A percentile compares a stretch with the other conserved stretches of the same genome.
These are phyloP conservation scores for Pseudocercospora fuligena DNA, from an alignment of 2,329 filamentous ascomycete genomes.

Conservation along the genomic window DNA sequence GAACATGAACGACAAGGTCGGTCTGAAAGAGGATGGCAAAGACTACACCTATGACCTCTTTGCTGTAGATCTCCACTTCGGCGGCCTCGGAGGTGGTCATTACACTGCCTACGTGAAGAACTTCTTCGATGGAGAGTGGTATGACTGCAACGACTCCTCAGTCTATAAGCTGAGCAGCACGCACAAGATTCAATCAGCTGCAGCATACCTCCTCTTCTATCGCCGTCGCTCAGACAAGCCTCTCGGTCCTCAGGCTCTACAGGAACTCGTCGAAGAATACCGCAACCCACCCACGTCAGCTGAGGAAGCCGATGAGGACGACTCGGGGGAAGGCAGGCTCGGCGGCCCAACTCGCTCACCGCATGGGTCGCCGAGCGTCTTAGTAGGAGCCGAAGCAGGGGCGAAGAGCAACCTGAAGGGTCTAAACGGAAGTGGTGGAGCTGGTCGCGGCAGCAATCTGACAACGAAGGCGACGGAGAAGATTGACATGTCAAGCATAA, in stretches of 20 bases:
- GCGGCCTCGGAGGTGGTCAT: slow-evolving; percentile 89
- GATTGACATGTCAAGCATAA: slow-evolving; percentile 10
- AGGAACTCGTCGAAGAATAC: slow-evolving; percentile 70
- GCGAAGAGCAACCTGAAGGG: slow-evolving; percentile 28
- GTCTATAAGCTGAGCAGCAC: slow-evolving; percentile 31
- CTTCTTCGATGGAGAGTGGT: slow-evolving; percentile 87
- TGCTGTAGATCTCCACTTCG: slow-evolving; percentile 94
- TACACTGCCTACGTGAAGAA: slow-evolving; percentile 96
- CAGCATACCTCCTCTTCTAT: slow-evolving; percentile 95
- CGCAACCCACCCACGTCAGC: slow-evolving; percentile 56
- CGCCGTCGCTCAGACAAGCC: slow-evolving; percentile 77
- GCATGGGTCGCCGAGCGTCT: slow-evolving; percentile 91
- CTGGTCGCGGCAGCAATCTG: slow-evolving; percentile 35
- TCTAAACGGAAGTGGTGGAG: slow-evolving; percentile 29
- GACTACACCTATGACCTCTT: slow-evolving; percentile 89
- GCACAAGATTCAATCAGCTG: slow-evolving; percentile 55
- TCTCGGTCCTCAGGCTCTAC: slow-evolving; percentile 78
- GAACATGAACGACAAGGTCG: slow-evolving; percentile 78
- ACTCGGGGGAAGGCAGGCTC: slow-evolving; percentile 82
- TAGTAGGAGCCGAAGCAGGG: slow-evolving; percentile 69
- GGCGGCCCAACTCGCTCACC: slow-evolving; percentile 78
- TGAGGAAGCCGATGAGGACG: slow-evolving; percentile 48
- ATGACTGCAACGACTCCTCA: slow-evolving; percentile 87
- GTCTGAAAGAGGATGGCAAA: slow-evolving; percentile 80
- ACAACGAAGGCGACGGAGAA: slow-evolving; percentile 32